These are phyloP conservation scores for Exophiala lecanii-corni DNA, from an alignment of 2,329 filamentous ascomycete species.

Conservation along the genomic window DNA sequence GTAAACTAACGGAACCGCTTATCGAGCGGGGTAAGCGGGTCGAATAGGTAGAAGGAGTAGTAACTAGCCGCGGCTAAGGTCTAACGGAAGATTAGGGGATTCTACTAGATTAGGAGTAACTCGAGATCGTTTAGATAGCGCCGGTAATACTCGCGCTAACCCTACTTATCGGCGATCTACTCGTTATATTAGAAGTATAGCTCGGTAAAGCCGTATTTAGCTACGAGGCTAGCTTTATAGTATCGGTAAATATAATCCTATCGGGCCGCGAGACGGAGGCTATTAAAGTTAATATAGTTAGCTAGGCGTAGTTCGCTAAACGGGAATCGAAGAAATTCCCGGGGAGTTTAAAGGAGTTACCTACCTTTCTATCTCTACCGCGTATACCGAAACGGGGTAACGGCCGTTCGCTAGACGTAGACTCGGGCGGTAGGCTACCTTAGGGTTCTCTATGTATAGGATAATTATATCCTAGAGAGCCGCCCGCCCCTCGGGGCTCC, in stretches of 20 bases:
- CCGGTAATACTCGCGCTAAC: constrained; percentile 22
- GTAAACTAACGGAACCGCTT: constrained; percentile 8
- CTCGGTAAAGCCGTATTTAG: constrained; percentile 22
- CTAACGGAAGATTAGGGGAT: constrained; percentile 20
- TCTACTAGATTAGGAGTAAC: constrained; percentile 21
- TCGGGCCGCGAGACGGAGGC: constrained; percentile 5
- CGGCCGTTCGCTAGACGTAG: constrained; percentile 25
- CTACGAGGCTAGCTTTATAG: constrained; percentile 17
- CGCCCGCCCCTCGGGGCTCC: constrained; percentile 20
- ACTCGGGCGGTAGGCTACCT: constrained; percentile 21
- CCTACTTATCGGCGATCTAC: constrained; percentile 21
- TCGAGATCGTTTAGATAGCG: constrained; percentile 24
- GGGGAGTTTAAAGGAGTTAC: constrained; percentile 7
- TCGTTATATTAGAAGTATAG: constrained; percentile 25
- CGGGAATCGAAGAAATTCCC: constrained; percentile 3
- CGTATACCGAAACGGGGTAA: constrained; percentile 12
- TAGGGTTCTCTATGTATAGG: constrained; percentile 20
- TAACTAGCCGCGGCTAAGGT: constrained; percentile 9
- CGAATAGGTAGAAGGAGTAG: constrained; percentile 9
- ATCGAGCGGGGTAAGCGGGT: constrained; percentile 2
- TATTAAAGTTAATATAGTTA: constrained; percentile 8
- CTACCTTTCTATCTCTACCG: constrained; percentile 11
- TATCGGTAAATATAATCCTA: constrained; percentile 25
- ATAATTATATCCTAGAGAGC: constrained; percentile 24
- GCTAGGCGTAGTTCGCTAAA: constrained; percentile 2